phyloP scores from a whole-genome alignment of 2,329 filamentous ascomycete species.

The Fusarium beomiforme region DNA sequence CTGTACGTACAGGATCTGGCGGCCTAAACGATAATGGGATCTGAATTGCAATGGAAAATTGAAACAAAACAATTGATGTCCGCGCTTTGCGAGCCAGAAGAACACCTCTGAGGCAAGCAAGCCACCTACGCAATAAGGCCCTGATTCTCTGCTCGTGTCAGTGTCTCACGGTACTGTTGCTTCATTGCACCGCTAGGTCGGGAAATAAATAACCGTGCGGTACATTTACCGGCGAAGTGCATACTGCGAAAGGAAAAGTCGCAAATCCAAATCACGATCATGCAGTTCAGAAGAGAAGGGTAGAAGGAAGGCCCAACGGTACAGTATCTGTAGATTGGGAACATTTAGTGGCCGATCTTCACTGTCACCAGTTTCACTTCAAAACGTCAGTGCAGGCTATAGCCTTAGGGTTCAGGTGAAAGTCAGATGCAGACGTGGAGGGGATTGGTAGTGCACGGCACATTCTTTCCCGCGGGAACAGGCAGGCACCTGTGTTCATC shows the following conservation, averaged over 20 bases:
- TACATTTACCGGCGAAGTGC: slow-evolving; percentile 1
- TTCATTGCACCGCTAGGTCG: neutral
- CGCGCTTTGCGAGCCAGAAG: neutral
- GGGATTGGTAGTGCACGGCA: neutral
- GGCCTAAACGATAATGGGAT: neutral
- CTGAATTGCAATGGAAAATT: neutral
- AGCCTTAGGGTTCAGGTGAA: neutral
- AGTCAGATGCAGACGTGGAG: neutral
- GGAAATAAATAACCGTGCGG: neutral
- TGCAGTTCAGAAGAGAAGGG: neutral
- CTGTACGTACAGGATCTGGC: neutral
- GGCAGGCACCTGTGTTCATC: neutral
- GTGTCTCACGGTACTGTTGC: neutral
- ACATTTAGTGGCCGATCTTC: slow-evolving; percentile 12
- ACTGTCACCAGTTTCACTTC: slow-evolving; percentile 5
- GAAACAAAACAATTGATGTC: neutral
- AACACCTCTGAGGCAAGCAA: neutral
- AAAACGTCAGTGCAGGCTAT: neutral
- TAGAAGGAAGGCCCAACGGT: too few relatives aligned
- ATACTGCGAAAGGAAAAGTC: slow-evolving; percentile 16
- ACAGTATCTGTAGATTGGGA: neutral
- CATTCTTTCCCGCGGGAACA: neutral
- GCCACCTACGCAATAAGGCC: slow-evolving; percentile 5
- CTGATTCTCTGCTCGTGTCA: neutral
- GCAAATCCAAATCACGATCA: neutral